A percentile compares a stretch with the other conserved stretches of the same genome.
Evolutionary conservation across 2,329 filamentous ascomycete genomes (phyloP).

Genomic region (Fusarium nurragi): DNA sequence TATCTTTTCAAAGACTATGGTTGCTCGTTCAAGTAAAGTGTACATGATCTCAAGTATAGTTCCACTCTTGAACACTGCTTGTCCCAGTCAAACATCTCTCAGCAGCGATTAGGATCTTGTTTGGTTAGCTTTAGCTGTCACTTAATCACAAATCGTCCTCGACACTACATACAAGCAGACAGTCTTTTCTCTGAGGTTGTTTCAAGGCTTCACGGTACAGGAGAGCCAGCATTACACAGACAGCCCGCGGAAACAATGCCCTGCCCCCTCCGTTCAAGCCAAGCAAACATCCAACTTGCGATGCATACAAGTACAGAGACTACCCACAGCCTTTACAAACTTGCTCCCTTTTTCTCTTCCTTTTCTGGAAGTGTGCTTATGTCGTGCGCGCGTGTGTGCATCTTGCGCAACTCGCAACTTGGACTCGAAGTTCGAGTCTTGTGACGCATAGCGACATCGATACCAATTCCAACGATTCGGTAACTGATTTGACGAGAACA

Average conservation of each 20-base stretch:
- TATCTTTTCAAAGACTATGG: not conserved
- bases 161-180: not conserved
- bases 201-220: not conserved
- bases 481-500: not conserved
- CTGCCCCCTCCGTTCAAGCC: not conserved
- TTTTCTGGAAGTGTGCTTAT: constrained; percentile 10
- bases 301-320: not conserved
- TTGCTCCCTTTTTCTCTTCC: not conserved
- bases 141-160: not conserved
- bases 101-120: not conserved
- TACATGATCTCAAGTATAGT: not conserved
- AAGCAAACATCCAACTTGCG: constrained; percentile 2
- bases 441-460: constrained; percentile 1
- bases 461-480: constrained; percentile 4
- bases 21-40: not conserved
- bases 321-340: not conserved
- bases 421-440: constrained; percentile 37
- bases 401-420: constrained; percentile 37
- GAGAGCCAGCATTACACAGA: constrained; percentile 1
- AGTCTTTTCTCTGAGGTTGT: not conserved
- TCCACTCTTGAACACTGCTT: not conserved
- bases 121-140: not conserved
- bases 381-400: constrained; percentile 25
- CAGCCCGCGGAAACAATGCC: constrained; percentile 17
- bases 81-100: not conserved